These are phyloP conservation scores for Leccinum boreale DNA, from an alignment of 768 basidiomycete genomes.

Conservation along the genomic window DNA sequence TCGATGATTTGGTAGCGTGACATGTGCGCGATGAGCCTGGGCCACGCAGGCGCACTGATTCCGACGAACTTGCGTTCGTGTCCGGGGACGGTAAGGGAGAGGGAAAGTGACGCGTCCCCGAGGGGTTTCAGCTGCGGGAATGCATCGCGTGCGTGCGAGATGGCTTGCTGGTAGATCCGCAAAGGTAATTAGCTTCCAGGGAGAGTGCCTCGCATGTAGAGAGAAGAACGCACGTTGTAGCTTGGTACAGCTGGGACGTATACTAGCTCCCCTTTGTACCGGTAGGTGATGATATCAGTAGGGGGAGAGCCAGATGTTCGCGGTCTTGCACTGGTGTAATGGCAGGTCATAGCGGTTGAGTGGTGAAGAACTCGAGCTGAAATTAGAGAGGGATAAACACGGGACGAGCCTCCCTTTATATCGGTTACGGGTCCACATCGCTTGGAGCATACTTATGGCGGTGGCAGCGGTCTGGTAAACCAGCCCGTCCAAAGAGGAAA, in stretches of 20 bases:
- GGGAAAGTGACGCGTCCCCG: constrained; percentile 41
- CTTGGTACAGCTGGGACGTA: constrained; percentile 45
- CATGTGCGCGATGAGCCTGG: constrained; percentile 37
- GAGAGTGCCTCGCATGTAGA: not conserved
- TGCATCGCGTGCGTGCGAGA: constrained; percentile 48
- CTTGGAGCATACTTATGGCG: too few species aligned
- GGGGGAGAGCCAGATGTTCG: not conserved
- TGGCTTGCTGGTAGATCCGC: constrained; percentile 40
- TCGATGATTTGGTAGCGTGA: constrained; percentile 48
- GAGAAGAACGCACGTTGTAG: constrained; percentile 38
- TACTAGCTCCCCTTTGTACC: constrained; percentile 40
- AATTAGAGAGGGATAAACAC: not conserved
- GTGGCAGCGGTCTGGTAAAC: too few species aligned
- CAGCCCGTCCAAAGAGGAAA: too few species aligned
- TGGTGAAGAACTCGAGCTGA: too few species aligned
- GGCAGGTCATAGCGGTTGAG: not conserved
- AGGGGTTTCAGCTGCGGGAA: constrained; percentile 41
- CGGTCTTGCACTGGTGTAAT: not conserved
- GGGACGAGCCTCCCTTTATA: not conserved
- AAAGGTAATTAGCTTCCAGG: not conserved
- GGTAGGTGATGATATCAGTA: constrained; percentile 49
- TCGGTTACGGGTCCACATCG: not conserved
- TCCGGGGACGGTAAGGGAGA: constrained; percentile 38
- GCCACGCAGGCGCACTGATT: constrained; percentile 55
- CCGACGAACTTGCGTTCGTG: constrained; percentile 37